Evolutionary conservation across 139 green algal species (phyloP).

Genomic region (Chlorella ohadii): DNA sequence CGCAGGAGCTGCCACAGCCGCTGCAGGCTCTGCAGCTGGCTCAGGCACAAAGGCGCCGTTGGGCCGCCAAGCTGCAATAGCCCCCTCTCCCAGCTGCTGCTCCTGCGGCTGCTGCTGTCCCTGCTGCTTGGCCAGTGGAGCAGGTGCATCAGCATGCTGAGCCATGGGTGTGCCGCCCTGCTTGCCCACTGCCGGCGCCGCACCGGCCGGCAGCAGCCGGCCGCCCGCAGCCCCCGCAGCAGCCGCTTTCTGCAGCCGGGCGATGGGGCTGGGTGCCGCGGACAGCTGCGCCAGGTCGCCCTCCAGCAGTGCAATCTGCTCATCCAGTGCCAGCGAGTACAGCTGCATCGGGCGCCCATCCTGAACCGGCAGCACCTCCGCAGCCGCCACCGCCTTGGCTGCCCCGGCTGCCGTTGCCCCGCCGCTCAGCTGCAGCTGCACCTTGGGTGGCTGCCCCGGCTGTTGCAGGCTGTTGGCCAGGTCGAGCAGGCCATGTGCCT

Average conservation of each 20-base stretch:
- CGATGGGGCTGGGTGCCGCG: slow-evolving; percentile 16
- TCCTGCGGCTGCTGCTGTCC: not conserved
- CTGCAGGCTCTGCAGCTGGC: not conserved
- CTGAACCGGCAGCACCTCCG: not conserved
- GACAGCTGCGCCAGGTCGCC: slow-evolving; percentile 20
- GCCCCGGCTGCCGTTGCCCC: not conserved
- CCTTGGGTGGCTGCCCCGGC: not conserved
- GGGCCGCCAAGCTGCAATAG: slow-evolving; percentile 2
- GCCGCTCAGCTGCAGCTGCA: not conserved
- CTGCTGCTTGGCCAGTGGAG: not conserved
- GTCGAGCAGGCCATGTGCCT: not conserved
- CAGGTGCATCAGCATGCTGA: too few species aligned
- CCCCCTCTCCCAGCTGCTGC: too few species aligned
- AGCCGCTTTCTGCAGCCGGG: slow-evolving; percentile 4
- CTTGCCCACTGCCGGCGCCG: too few species aligned
- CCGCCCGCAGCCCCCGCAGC: not conserved
- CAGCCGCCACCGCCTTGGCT: not conserved
- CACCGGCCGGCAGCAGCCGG: not conserved
- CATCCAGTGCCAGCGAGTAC: slow-evolving; percentile 19
- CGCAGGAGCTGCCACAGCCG: not conserved
- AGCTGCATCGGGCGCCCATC: slow-evolving; percentile 1
- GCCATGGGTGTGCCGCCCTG: too few species aligned
- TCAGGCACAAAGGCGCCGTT: not conserved
- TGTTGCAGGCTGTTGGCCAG: not conserved
- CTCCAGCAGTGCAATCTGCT: slow-evolving; percentile 40